phyloP scores from a whole-genome alignment of 2,329 filamentous ascomycete species.

The Bipolaris cookei region DNA sequence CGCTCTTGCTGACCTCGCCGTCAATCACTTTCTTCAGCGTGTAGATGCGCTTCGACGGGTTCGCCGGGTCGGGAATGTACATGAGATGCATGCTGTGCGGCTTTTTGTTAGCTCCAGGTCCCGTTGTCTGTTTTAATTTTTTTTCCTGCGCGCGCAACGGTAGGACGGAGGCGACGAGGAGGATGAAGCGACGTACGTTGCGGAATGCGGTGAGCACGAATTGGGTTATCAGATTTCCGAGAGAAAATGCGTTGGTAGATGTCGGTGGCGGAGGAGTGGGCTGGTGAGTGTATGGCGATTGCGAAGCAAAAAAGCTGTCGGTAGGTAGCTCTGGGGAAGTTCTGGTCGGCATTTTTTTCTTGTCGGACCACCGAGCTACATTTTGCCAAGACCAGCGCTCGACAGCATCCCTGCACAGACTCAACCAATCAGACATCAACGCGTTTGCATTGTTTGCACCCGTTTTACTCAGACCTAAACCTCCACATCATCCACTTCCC shows the following conservation, averaged over 20 bases:
- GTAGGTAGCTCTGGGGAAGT: too few species aligned
- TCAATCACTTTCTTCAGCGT: constrained; percentile 88
- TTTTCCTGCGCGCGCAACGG: constrained; percentile 9
- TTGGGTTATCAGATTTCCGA: too few species aligned
- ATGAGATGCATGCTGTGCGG: constrained; percentile 68
- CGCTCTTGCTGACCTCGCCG: constrained; percentile 90
- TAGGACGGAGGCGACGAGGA: neutral
- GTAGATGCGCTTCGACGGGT: constrained; percentile 79
- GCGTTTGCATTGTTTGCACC: constrained; percentile 18
- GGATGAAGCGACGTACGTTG: too few species aligned
- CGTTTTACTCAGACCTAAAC: neutral
- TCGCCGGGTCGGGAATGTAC: constrained; percentile 83
- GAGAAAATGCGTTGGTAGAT: too few species aligned
- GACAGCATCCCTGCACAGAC: neutral
- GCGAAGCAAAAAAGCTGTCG: too few species aligned
- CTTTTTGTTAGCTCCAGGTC: neutral
- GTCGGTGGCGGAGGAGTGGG: too few species aligned
- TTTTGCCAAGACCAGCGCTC: constrained; percentile 2
- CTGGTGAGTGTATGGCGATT: too few species aligned
- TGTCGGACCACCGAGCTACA: constrained; percentile 30
- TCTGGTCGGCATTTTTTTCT: constrained; percentile 24
- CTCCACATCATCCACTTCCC: constrained; percentile 27
- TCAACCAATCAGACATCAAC: neutral
- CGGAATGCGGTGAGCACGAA: too few species aligned
- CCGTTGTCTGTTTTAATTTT: neutral